Evolutionary conservation across 345 rosid genomes (phyloP).

Genomic region (Ceriops zippeliana): DNA sequence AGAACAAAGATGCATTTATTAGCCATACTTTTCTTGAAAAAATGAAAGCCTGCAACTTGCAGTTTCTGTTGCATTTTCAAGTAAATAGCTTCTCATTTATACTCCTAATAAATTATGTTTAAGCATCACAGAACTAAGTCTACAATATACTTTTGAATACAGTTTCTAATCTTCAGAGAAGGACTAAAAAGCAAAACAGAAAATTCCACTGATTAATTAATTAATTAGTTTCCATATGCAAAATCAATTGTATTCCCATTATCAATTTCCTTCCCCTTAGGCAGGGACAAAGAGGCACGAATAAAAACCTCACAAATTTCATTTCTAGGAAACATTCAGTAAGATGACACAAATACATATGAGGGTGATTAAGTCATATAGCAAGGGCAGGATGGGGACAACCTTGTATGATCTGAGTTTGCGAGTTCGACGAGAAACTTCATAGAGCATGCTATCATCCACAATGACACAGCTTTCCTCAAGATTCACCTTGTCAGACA

Average conservation of each 20-base stretch:
- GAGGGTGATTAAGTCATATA: background rate
- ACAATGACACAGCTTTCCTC: constrained; percentile 41
- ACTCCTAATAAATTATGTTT: background rate
- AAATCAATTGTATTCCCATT: no score
- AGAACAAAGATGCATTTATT: no score
- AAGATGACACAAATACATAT: background rate
- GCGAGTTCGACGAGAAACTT: constrained; percentile 41
- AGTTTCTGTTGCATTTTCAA: background rate
- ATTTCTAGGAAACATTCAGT: background rate
- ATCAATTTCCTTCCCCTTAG: no score
- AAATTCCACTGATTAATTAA: no score
- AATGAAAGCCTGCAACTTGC: no score
- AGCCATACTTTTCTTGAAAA: no score
- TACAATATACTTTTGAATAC: no score
- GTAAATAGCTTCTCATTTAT: background rate
- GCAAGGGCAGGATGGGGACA: constrained; percentile 18
- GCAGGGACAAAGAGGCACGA: background rate
- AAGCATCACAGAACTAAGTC: background rate
- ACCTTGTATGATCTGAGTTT: constrained; percentile 69
- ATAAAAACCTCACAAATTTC: background rate
- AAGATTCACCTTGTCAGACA: constrained; percentile 33
- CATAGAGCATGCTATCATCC: constrained; percentile 42
- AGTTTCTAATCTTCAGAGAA: no score
- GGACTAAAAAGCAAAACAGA: no score
- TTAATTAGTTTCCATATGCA: no score